phyloP scores from a whole-genome alignment of 2,329 filamentous ascomycete genomes.

The Scorias spongiosa region DNA sequence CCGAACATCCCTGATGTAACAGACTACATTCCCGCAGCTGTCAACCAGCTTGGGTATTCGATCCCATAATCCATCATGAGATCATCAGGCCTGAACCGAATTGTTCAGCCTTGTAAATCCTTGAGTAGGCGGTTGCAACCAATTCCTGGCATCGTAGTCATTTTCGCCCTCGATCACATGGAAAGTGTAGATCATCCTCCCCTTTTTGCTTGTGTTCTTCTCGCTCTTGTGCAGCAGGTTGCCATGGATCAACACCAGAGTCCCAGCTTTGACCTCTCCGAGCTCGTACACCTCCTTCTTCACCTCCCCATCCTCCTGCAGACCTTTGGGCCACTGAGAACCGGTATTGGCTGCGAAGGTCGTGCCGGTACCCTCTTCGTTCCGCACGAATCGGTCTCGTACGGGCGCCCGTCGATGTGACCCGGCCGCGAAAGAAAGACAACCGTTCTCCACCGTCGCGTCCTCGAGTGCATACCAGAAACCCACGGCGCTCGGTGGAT shows the following conservation, averaged over 20 bases:
- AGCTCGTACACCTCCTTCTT: slow-evolving; percentile 51
- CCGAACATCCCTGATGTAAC: too few species aligned
- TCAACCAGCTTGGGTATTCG: too few species aligned
- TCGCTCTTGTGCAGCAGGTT: slow-evolving; percentile 94
- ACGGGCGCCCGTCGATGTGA: slow-evolving; percentile 64
- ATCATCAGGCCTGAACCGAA: background rate
- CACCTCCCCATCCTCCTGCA: slow-evolving; percentile 24
- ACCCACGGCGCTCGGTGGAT: slow-evolving; percentile 75
- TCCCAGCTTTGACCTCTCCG: slow-evolving; percentile 80
- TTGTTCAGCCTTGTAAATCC: slow-evolving; percentile 43
- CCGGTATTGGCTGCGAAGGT: slow-evolving; percentile 49
- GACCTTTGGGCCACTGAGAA: slow-evolving; percentile 31
- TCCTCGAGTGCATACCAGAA: slow-evolving; percentile 98
- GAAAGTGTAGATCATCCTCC: slow-evolving; percentile 92
- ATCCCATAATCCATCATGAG: too few species aligned
- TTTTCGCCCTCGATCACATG: slow-evolving; percentile 80
- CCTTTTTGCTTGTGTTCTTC: slow-evolving; percentile 72
- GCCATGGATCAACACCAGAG: slow-evolving; percentile 84
- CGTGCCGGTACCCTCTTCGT: slow-evolving; percentile 40
- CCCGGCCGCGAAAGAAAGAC: slow-evolving; percentile 70
- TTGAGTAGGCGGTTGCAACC: slow-evolving; percentile 70
- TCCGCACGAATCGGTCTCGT: slow-evolving; percentile 59
- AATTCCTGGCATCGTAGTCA: slow-evolving; percentile 74
- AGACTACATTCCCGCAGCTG: too few species aligned
- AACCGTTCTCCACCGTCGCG: slow-evolving; percentile 72